Percentiles rank a stretch among this genome's conserved stretches.
These are phyloP conservation scores for Passalora sequoiae DNA, from an alignment of 2,329 filamentous ascomycete genomes.

Conservation along the genomic window DNA sequence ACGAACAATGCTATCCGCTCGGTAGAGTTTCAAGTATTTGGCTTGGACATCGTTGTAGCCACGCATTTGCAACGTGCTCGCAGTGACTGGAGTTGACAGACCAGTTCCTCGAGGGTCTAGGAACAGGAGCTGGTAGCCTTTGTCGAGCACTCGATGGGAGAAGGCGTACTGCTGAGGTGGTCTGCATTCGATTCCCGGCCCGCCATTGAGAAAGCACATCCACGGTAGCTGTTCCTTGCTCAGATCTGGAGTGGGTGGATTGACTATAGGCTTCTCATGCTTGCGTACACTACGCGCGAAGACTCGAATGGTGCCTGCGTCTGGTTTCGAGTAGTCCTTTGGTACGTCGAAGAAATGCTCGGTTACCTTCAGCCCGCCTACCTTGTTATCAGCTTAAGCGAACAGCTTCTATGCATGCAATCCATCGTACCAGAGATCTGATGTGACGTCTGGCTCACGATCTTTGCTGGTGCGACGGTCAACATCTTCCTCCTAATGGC, in stretches of 20 bases:
- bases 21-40: conserved; percentile 75
- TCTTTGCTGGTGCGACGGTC: conserved; percentile 39
- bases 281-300: conserved; percentile 69
- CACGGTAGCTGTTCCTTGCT: conserved; percentile 57
- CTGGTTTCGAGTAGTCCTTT: conserved; percentile 64
- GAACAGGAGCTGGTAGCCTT: conserved; percentile 76
- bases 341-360: conserved; percentile 87
- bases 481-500: conserved; percentile 27
- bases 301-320: conserved; percentile 60
- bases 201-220: conserved; percentile 74
- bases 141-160: conserved; percentile 65
- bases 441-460: conserved; percentile 43
- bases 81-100: conserved; percentile 72
- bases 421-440: conserved; percentile 39
- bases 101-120: conserved; percentile 92
- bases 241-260: conserved; percentile 43
- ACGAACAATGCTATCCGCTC: conserved; percentile 82
- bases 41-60: conserved; percentile 64
- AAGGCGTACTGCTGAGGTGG: conserved; percentile 69
- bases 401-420: no score
- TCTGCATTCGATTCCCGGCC: conserved; percentile 72
- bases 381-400: no score
- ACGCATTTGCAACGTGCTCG: conserved; percentile 61
- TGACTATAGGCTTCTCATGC: conserved; percentile 64
- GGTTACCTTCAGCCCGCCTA: conserved; percentile 69